Conservation (phyloP, 345 rosid species). For the Balakata baccata region DNA sequence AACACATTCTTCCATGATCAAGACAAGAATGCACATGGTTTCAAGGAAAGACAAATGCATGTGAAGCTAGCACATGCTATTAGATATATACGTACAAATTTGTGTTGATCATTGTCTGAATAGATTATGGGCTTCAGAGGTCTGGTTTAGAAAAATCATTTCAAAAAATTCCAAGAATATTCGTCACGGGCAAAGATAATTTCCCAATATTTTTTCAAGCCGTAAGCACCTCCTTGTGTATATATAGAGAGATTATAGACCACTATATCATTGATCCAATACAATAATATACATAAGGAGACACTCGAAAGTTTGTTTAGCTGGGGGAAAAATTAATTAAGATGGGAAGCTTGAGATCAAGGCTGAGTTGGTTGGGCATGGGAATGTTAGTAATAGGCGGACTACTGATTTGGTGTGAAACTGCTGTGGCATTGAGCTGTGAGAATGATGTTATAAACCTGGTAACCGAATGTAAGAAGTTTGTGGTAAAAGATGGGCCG, state of each 20-base stretch:
- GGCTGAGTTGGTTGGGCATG: background rate
- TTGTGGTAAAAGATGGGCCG: slow-evolving; percentile 3
- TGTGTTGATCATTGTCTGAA: too few species aligned
- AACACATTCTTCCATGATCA: too few species aligned
- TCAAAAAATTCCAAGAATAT: background rate
- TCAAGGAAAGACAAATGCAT: background rate
- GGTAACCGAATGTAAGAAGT: background rate
- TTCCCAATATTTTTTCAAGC: too few species aligned
- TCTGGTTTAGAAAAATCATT: background rate
- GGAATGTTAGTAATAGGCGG: background rate
- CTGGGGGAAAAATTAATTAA: background rate
- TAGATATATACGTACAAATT: too few species aligned
- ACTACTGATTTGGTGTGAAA: background rate
- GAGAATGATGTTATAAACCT: background rate
- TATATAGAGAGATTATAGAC: too few species aligned
- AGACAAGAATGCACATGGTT: too few species aligned
- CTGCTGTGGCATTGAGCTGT: background rate
- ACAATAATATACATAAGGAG: too few species aligned
- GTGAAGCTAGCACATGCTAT: background rate
- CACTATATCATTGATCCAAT: too few species aligned
- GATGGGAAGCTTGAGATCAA: background rate
- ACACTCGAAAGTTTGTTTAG: background rate
- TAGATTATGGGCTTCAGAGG: background rate
- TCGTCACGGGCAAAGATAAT: background rate
- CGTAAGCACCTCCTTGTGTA: too few species aligned